Evolutionary conservation across 495 filamentous ascomycete genomes (phyloP), one percentile per base, ranked within the genome.

Genomic region (Venustampulla echinocandica): DNA sequence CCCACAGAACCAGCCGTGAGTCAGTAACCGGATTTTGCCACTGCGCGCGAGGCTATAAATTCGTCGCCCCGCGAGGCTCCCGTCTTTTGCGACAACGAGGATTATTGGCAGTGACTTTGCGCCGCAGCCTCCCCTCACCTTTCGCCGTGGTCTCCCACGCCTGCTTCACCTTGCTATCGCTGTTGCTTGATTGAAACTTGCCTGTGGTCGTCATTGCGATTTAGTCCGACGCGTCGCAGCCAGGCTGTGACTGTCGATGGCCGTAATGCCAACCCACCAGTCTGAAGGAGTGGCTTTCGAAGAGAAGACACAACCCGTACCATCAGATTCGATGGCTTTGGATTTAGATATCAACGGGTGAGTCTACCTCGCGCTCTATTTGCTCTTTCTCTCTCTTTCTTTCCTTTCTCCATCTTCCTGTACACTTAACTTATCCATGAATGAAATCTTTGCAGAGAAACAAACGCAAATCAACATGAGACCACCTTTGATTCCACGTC

Each of bases 191-290:
- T 35, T 14, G 5, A 4, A 6, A 10, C 33, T 35, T 35, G 33
- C 13, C 18, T 15, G 5, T 61, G 63, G 61, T 62, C 64, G 62
- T 61, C 44, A 9, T 32, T 23, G 3, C 10, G 15, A 0, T 19
- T 36, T 15, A 22, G 9, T 24, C 20, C 23, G 3, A 11, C 38
- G n/a, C n/a, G n/a, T n/a, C n/a, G n/a, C n/a, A n/a, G n/a, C n/a
- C n/a, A 46, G 46, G 41, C 25, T 49, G 49, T 34, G 46, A 49
- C 52, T 47, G 54, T 57, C 47, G 60, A 71, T 76, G 69, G 67
- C 69, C 63, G 64, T 70, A 43, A 79, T 81, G 75, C 67, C 73
- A n/a, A 69, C 76, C 44, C 66, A 65, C 30, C 62, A 67, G 18
- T 53, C 68, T 44, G 70, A 76, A 46, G 60, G 58, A 34, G 55